phyloP scores from a whole-genome alignment of 306 rosid species.

The Prunus campanulata region DNA sequence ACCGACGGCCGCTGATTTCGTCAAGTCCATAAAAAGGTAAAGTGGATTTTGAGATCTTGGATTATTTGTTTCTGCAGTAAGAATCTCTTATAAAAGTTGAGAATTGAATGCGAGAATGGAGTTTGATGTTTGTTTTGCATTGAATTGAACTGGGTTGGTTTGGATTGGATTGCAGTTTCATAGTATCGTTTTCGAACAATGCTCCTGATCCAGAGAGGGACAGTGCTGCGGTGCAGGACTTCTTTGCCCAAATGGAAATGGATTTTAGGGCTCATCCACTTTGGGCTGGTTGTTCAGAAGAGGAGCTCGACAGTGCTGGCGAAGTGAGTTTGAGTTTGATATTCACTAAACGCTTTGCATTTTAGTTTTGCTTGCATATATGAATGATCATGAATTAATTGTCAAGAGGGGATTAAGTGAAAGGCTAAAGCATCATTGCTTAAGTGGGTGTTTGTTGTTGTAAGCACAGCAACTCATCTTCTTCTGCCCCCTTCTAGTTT shows the following conservation, averaged over 20 bases:
- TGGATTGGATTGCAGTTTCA: slow-evolving; percentile 58
- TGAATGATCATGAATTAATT: not conserved
- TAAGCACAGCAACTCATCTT: not conserved
- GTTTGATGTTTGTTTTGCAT: not conserved
- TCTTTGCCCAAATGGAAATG: slow-evolving; percentile 81
- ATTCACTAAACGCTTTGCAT: not conserved
- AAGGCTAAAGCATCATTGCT: not conserved
- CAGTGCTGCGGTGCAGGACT: slow-evolving; percentile 72
- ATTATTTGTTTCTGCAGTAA: not conserved
- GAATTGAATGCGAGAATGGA: not conserved
- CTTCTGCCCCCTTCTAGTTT: not conserved
- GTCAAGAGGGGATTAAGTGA: not conserved
- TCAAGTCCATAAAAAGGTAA: slow-evolving; percentile 90
- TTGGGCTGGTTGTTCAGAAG: slow-evolving; percentile 93
- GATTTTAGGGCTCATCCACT: slow-evolving; percentile 94
- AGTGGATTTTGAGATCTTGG: not conserved
- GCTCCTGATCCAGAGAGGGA: slow-evolving; percentile 90
- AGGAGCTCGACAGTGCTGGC: slow-evolving; percentile 95
- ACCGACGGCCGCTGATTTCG: slow-evolving; percentile 92
- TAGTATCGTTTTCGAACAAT: slow-evolving; percentile 83
- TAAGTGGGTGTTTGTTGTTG: not conserved
- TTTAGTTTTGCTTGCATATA: not conserved
- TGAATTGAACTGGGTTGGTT: not conserved
- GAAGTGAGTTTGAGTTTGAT: slow-evolving; percentile 59
- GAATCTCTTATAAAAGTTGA: not conserved